Base-by-base conservation (phyloP, 2,329 filamentous ascomycete species). In the Trichoderma cornu-damae region DNA sequence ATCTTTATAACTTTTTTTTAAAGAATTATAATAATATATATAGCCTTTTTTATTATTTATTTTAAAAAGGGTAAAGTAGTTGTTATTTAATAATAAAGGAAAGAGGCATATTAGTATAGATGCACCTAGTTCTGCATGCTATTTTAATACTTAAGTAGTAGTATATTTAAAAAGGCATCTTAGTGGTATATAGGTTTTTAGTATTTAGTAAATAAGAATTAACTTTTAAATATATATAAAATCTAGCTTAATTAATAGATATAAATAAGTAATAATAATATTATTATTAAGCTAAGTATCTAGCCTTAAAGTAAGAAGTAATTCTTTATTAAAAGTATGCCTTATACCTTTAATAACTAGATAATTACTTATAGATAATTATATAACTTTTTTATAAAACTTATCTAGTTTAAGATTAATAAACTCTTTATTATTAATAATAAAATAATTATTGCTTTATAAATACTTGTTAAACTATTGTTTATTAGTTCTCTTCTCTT, bases 171-270 rank as follows among this genome's bases (percentile, higher is more conserved):
- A 61, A 1, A 48, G 60, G 14, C 44, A 28, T 32, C 34, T 11
- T 14, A 63, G 47, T 11, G 34, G 20, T 14, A 26, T 47, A 35
- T 37, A n/a, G 14, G 50, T n/a, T n/a, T 28, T 6, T 1, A 18
- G 22, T 22, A 59, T 37, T 38, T 43, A n/a, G 38, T 62, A 35
- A 16, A 59, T 52, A 9, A 53, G 53, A 28, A 61, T 43, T 22
- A 42, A 62, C 48, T 58, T 58, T n/a, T 53, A 44, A 37, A 61
- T 43, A 16, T 34, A 35, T 11, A 61, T 26, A 30, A 50, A 62
- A 6, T 42, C 5, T 8, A 57, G 18, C 28, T 58, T 62, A 12
- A 58, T 48, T 22, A 50, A 61, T 22, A 62, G 16, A 18, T 60
- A 47, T 43, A 61, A 50, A 35, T 32, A 61, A 28, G 58, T 43